Base-by-base conservation (phyloP, 306 rosid genomes). In the Vigna radiata region DNA sequence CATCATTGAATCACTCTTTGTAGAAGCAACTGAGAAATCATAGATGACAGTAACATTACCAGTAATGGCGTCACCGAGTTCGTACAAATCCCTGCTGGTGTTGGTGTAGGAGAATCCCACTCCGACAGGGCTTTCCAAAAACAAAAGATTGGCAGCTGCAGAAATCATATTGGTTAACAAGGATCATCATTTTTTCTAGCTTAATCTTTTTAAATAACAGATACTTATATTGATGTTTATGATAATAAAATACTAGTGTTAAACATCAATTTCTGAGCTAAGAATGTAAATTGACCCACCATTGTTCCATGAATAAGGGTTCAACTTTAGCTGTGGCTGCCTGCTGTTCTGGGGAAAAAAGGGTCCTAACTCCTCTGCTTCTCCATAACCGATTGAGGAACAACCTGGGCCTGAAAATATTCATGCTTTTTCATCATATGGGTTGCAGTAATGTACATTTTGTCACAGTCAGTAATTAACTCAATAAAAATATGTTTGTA, bases 31-130 rank as follows among this genome's bases (percentile, higher is more conserved):
- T 36, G 25, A 59, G 12, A 11, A 65, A 71, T 4, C 5, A 11
- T 29, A 31, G 44, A 39, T 52, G 37, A 76, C 19, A 23, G 27
- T 27, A 70, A 7, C 7, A 65, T 68, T 89, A 93, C 96, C 98
- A 3, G 96, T 79, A 37, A 88, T 47, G 7, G 72, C 70, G 72
- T 93, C 98, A n/a, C 97, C 97, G 47, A 93, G 92, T 44, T 82
- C 60, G 0, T 0, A 4, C 18, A 91, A 80, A 58, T 93, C 98
- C 31, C 21, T 65, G 69, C 82, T 89, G 58, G 91, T 89, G 71
- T 93, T 93, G 58, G 90, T 85, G 80, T 93, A 93, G 53, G 98
- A 93, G 85, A 93, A 93, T 62, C 98, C 96, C 60, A 93, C 97
- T 68, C 98, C 97, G 33, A 82, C 86, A 0, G 98, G 98, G 39